These are phyloP conservation scores for Mikania micrantha DNA, from an alignment of 129 eudicot species.

Conservation along the genomic window DNA sequence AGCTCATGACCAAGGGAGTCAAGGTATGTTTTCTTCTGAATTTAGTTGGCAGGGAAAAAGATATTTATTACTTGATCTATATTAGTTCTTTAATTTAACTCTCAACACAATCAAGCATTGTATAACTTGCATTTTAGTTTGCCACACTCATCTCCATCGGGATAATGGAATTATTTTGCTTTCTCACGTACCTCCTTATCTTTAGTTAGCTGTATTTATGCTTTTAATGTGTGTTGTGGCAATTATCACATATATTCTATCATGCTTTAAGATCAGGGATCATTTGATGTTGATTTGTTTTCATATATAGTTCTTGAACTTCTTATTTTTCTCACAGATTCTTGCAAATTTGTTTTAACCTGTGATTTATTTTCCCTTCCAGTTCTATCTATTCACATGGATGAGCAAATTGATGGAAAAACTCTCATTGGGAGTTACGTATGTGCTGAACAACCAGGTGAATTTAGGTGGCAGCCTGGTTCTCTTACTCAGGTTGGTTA, in stretches of 20 bases:
- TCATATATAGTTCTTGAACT: neutral
- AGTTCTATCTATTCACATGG: constrained; percentile 93
- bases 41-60: neutral
- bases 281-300: neutral
- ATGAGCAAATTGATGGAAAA: constrained; percentile 95
- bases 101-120: neutral
- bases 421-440: constrained; percentile 89
- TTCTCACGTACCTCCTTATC: neutral
- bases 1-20: constrained; percentile 56
- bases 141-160: neutral
- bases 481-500: constrained; percentile 87
- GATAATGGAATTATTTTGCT: neutral
- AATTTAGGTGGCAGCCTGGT: constrained; percentile 99
- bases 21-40: constrained; percentile 44
- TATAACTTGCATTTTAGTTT: neutral
- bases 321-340: constrained; percentile 7
- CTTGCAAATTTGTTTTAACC: neutral
- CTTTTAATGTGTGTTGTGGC: neutral
- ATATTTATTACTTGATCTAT: neutral
- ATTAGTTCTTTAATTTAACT: neutral
- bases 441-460: constrained; percentile 92
- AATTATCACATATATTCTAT: neutral
- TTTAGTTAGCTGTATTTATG: neutral
- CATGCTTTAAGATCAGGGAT: neutral
- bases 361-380: neutral